These are phyloP conservation scores for Beauveria scarabaeidicola DNA, from an alignment of 2,329 filamentous ascomycete species.

Conservation along the genomic window DNA sequence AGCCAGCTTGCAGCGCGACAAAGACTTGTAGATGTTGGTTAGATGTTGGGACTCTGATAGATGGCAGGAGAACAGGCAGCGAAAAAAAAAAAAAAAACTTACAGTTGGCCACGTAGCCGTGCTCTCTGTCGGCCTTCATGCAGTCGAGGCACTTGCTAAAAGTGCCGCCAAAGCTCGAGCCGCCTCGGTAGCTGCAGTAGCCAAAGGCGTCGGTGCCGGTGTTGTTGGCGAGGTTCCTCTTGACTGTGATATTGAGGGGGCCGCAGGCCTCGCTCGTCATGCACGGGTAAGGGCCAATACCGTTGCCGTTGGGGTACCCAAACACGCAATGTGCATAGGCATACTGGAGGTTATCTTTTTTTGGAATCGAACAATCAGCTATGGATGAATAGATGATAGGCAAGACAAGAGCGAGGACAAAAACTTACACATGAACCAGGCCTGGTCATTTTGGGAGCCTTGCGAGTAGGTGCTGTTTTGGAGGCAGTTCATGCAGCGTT, in stretches of 20 bases:
- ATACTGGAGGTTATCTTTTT: conserved; percentile 45
- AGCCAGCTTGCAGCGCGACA: conserved; percentile 43
- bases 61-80: neutral
- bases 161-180: conserved; percentile 23
- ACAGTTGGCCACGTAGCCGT: conserved; percentile 43
- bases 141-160: conserved; percentile 38
- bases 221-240: conserved; percentile 29
- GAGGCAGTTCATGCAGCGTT: conserved; percentile 43
- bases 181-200: conserved; percentile 37
- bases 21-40: conserved; percentile 33
- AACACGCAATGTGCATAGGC: conserved; percentile 44
- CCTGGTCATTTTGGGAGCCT: conserved; percentile 42
- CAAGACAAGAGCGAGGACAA: neutral
- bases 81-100: conserved; percentile 14
- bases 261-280: conserved; percentile 44
- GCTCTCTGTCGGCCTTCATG: conserved; percentile 32
- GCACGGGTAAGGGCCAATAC: conserved; percentile 38
- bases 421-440: conserved; percentile 49
- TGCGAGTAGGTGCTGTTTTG: conserved; percentile 41
- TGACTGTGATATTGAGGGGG: conserved; percentile 31
- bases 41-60: neutral
- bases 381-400: neutral
- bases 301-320: conserved; percentile 40
- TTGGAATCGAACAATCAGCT: neutral
- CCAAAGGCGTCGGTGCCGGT: conserved; percentile 20